Percentiles rank a stretch among this genome's conserved stretches.
Conservation (phyloP, 257 asterid species). For the Thymus mandschuricus region DNA sequence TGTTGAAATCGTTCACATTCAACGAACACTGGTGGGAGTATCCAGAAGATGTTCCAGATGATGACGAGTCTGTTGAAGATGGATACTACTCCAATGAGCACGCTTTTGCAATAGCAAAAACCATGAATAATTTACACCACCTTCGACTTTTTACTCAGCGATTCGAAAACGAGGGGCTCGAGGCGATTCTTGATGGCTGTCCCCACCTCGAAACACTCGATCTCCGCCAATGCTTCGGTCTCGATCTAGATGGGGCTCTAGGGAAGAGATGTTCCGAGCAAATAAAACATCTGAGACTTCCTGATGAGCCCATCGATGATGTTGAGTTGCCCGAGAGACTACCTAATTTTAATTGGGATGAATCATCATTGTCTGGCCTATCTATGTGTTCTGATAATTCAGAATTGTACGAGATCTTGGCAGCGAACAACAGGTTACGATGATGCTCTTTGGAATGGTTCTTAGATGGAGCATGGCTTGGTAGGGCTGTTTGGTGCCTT, state of each 20-base stretch:
- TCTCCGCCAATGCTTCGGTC: neutral
- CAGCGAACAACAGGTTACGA: too few relatives aligned
- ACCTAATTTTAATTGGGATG: too few relatives aligned
- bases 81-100: too few relatives aligned
- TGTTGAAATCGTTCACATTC: neutral
- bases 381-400: too few relatives aligned
- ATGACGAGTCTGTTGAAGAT: neutral
- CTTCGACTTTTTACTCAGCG: neutral
- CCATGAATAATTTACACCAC: neutral
- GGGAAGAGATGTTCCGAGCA: neutral
- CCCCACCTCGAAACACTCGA: neutral
- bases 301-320: neutral
- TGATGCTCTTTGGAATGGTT: too few relatives aligned
- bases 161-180: neutral
- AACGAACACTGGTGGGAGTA: neutral
- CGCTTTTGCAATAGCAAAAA: neutral
- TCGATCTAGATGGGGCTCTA: neutral
- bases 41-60: too few relatives aligned
- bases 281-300: neutral
- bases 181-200: constrained; percentile 5
- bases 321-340: neutral
- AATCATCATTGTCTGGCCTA: too few relatives aligned
- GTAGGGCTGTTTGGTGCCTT: too few relatives aligned
- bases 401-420: too few relatives aligned
- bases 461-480: too few relatives aligned